Evolutionary conservation across 2,329 filamentous ascomycete genomes (phyloP).

Genomic region (Pseudopyricularia javanii): DNA sequence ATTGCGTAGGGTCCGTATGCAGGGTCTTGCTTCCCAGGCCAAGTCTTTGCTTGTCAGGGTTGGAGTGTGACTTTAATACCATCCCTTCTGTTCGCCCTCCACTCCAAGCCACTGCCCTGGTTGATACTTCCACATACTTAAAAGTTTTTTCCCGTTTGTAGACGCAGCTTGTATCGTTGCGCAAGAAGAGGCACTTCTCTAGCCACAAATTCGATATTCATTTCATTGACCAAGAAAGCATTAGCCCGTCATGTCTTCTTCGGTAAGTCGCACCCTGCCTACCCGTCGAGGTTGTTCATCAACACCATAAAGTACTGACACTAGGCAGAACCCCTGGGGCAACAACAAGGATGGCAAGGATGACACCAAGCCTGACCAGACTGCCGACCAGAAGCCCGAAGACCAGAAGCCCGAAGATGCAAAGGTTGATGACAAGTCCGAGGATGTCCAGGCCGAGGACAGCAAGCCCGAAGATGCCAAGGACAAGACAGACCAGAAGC

Average conservation of each 20-base stretch:
- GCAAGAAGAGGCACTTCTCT: too few relatives aligned
- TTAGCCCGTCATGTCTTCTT: neutral
- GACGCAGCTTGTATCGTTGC: neutral
- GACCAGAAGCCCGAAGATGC: slow-evolving; percentile 7
- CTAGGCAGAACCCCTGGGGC: neutral
- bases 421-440: slow-evolving; percentile 6
- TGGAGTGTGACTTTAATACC: neutral
- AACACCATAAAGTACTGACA: neutral
- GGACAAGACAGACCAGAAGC: neutral
- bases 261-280: neutral
- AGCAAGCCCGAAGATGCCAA: slow-evolving; percentile 9
- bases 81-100: neutral
- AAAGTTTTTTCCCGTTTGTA: neutral
- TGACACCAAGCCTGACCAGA: neutral
- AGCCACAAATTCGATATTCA: too few relatives aligned
- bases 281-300: neutral
- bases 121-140: neutral
- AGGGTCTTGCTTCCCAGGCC: neutral
- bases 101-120: neutral
- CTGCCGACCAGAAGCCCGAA: slow-evolving; percentile 4
- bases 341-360: neutral
- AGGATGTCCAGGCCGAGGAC: neutral
- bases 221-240: too few relatives aligned
- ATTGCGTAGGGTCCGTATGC: slow-evolving; percentile 1
- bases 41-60: neutral